Evolutionary conservation across 208 protist species (phyloP), one percentile per base, ranked within the genome.

Genomic region (Crithidia sp.): DNA sequence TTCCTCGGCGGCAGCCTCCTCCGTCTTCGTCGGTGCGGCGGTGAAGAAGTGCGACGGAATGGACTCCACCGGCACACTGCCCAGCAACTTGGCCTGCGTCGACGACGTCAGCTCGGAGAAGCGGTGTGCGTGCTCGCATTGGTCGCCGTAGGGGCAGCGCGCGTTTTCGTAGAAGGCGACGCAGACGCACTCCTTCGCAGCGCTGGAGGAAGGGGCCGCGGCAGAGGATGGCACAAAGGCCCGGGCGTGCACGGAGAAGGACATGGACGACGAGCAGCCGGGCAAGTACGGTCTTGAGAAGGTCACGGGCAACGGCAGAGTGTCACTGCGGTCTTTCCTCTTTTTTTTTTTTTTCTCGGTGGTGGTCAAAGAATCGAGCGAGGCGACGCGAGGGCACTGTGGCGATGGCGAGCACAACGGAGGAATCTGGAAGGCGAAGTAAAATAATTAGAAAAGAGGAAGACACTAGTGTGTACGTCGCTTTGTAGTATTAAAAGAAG

Each of bases 101-200:
- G 39, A 62, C 14, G 70, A 14, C 57, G 71, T 78, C 28, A 96
- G 81, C 67, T 96, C 87, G 5, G 69, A 64, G 67, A 92, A 94
- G 70, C 78, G 71, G 73, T 96, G 91, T 4, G 87, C 91, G 67
- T 94, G 89, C 60, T 86, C 83, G 66, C 88, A 96, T 55, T 78
- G 65, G 47, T 64, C 64, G 4, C 74, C 70, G 59, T 78, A 96
- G 2, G 91, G 87, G 67, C 91, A 94, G 62, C 79, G 62, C 12
- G 71, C 88, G 50, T 63, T 77, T 58, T 96, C 82, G 71, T 89
- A 96, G 67, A 85, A 96, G 7, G 85, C 76, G 37, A 89, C 79
- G 54, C 91, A 96, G 36, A 94, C 80, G 17, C 87, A 85, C 10
- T 87, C 53, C 70, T 94, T 96, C 16, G 47, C n/a, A 43, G 16